A percentile compares a stretch with the other conserved stretches of the same genome.
Conservation (phyloP, 2,329 filamentous ascomycete species). For the Pseudogymnoascus sp. region DNA sequence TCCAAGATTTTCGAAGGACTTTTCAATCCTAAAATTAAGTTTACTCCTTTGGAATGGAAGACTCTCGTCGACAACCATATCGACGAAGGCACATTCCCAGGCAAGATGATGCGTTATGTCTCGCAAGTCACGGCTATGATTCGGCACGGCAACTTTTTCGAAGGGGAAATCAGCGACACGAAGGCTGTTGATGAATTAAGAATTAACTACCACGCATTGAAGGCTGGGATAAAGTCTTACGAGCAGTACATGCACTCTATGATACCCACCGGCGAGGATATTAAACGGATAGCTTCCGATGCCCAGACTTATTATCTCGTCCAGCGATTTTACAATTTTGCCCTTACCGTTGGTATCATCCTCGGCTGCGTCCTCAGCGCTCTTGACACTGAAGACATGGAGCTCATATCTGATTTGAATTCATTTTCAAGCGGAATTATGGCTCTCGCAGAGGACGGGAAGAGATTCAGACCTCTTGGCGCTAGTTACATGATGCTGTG, state of each 20-base stretch:
- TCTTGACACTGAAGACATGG: constrained; percentile 22
- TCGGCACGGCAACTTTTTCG: constrained; percentile 21
- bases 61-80: constrained; percentile 28
- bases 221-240: neutral
- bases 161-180: neutral
- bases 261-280: neutral
- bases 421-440: constrained; percentile 27
- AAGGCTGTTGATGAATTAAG: neutral
- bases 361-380: constrained; percentile 30
- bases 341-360: constrained; percentile 27
- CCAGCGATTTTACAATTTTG: constrained; percentile 29
- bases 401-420: constrained; percentile 16
- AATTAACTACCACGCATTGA: neutral
- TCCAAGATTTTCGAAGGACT: constrained; percentile 31
- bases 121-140: constrained; percentile 29
- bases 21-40: constrained; percentile 29
- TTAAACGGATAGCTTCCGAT: neutral
- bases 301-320: constrained; percentile 1
- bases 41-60: constrained; percentile 31
- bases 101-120: constrained; percentile 28
- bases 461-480: constrained; percentile 29
- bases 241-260: neutral
- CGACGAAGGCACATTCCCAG: constrained; percentile 25
- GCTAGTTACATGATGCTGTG: constrained; percentile 28
- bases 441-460: constrained; percentile 23